phyloP scores from a whole-genome alignment of 2,329 filamentous ascomycete species.

The Chaetothyriales sp. region DNA sequence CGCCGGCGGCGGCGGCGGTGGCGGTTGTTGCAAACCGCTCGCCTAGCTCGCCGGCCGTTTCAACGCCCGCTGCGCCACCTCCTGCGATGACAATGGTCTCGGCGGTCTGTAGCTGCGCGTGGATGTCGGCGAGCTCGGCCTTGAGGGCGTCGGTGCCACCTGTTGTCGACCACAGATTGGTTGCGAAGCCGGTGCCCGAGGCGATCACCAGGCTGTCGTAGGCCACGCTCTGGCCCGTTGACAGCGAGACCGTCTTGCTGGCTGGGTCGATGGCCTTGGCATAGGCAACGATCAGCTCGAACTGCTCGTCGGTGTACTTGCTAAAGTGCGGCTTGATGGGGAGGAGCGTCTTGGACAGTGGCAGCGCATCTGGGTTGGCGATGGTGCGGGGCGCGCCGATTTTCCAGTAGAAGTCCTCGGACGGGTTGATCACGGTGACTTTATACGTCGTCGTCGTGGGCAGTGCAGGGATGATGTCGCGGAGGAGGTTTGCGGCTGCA shows the following conservation, averaged over 20 bases:
- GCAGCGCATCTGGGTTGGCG: conserved; percentile 33
- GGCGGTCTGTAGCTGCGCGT: conserved; percentile 24
- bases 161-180: conserved; percentile 27
- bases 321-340: conserved; percentile 37
- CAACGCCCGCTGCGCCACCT: conserved; percentile 35
- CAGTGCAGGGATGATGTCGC: conserved; percentile 19
- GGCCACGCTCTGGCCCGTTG: conserved; percentile 22
- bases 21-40: too few relatives aligned
- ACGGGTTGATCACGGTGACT: conserved; percentile 40
- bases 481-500: conserved; percentile 25
- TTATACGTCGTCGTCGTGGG: conserved; percentile 25
- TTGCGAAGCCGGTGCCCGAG: conserved; percentile 35
- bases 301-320: conserved; percentile 32
- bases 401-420: conserved; percentile 38
- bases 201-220: conserved; percentile 44
- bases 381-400: conserved; percentile 39
- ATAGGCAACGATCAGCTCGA: conserved; percentile 37
- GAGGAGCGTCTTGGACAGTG: conserved; percentile 33
- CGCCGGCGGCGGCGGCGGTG: conserved; percentile 3
- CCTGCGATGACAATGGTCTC: conserved; percentile 34
- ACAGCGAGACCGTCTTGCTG: conserved; percentile 31
- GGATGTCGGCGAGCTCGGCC: conserved; percentile 22
- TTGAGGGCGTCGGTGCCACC: conserved; percentile 26
- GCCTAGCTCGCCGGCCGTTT: conserved; percentile 35
- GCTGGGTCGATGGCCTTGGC: conserved; percentile 33